Evolutionary conservation across 1,284 basidiomycete species (phyloP).

Genomic region (Ceratobasidium sp.): DNA sequence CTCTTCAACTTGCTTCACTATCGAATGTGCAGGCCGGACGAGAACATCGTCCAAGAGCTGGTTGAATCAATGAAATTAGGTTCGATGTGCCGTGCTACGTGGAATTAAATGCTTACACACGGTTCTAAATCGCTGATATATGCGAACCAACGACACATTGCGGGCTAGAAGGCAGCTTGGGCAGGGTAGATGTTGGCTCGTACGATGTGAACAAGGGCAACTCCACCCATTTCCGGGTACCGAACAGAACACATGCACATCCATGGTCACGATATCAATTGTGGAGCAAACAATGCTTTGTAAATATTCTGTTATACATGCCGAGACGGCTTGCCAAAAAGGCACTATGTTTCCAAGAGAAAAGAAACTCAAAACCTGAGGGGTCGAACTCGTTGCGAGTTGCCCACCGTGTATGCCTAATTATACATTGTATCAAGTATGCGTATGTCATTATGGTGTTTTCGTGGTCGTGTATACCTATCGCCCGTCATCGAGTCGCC

Average conservation of each 20-base stretch:
- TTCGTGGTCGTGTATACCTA: constrained; percentile 18
- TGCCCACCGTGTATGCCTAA: constrained; percentile 23
- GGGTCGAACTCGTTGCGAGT: background rate
- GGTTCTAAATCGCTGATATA: constrained; percentile 51
- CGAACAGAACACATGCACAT: background rate
- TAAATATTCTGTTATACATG: constrained; percentile 35
- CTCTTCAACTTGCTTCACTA: constrained; percentile 51
- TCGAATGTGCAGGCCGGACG: constrained; percentile 48
- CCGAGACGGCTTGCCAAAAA: background rate
- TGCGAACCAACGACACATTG: constrained; percentile 51
- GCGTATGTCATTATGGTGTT: background rate
- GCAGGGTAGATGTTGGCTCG: background rate
- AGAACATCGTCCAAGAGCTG: constrained; percentile 51
- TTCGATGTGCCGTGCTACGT: background rate
- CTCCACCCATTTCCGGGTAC: background rate
- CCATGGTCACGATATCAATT: background rate
- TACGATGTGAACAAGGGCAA: background rate
- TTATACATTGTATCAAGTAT: constrained; percentile 11
- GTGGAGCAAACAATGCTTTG: constrained; percentile 4
- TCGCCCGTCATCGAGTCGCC: background rate
- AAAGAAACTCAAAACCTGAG: background rate
- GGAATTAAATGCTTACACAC: constrained; percentile 17
- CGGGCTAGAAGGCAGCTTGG: background rate
- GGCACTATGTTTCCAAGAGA: background rate
- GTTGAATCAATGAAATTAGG: background rate